These are phyloP conservation scores for Colletotrichum phormii DNA, from an alignment of 2,329 filamentous ascomycete species.

Conservation along the genomic window DNA sequence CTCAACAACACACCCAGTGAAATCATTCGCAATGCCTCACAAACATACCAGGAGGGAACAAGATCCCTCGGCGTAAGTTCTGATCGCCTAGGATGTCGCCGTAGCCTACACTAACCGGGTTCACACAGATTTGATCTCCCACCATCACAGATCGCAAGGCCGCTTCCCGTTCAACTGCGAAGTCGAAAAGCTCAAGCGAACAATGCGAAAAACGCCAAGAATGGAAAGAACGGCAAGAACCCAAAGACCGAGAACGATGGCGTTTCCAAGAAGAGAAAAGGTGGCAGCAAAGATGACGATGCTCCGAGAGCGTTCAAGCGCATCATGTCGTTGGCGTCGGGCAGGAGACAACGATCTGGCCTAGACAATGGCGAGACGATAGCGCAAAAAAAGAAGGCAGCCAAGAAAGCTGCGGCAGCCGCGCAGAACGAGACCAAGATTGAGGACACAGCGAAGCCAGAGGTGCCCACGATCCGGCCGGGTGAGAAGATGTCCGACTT, in stretches of 20 bases:
- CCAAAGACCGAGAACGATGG: constrained; percentile 43
- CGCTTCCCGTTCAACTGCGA: constrained; percentile 58
- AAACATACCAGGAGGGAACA: constrained; percentile 80
- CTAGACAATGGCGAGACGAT: constrained; percentile 75
- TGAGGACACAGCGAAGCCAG: constrained; percentile 40
- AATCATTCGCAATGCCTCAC: constrained; percentile 75
- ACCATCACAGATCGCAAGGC: constrained; percentile 59
- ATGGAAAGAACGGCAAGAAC: constrained; percentile 43
- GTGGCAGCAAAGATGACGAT: constrained; percentile 73
- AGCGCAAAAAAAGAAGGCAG: constrained; percentile 41
- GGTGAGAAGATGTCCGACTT: constrained; percentile 89
- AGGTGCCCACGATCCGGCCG: constrained; percentile 78
- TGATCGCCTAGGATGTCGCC: not conserved
- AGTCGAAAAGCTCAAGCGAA: constrained; percentile 22
- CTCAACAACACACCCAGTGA: not conserved
- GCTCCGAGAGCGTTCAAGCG: constrained; percentile 89
- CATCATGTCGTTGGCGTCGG: constrained; percentile 79
- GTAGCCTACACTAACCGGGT: constrained; percentile 19
- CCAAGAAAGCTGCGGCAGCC: constrained; percentile 43
- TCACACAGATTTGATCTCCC: constrained; percentile 61
- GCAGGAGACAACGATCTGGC: constrained; percentile 71
- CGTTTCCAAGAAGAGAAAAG: constrained; percentile 55
- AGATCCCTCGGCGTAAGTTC: constrained; percentile 64
- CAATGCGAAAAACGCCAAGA: constrained; percentile 19
- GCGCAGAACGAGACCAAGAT: constrained; percentile 27